Evolutionary conservation across 495 filamentous ascomycete genomes (phyloP).

Genomic region (Aspergillus steynii): DNA sequence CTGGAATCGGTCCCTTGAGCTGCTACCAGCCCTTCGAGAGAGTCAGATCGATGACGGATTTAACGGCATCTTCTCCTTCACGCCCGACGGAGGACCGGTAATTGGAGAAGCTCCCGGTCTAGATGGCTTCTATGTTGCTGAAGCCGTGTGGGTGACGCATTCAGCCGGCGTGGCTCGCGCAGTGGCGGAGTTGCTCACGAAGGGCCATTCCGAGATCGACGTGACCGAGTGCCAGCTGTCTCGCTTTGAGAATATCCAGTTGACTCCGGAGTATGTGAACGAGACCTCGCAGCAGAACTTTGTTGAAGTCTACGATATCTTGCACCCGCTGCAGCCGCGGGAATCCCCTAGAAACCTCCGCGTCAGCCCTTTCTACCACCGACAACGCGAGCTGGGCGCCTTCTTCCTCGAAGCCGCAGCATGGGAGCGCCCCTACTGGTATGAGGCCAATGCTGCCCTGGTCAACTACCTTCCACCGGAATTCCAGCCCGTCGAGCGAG

Average conservation of each 20-base stretch:
- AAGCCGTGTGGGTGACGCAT: constrained; percentile 58
- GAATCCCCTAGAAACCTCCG: constrained; percentile 49
- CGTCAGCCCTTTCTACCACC: constrained; percentile 45
- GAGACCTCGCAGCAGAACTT: constrained; percentile 54
- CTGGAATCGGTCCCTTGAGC: constrained; percentile 44
- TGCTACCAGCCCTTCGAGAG: constrained; percentile 43
- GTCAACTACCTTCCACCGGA: constrained; percentile 40
- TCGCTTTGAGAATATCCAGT: constrained; percentile 51
- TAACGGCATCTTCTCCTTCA: constrained; percentile 56
- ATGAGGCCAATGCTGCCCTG: constrained; percentile 44
- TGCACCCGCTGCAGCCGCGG: constrained; percentile 51
- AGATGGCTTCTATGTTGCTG: constrained; percentile 53
- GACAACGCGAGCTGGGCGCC: constrained; percentile 47
- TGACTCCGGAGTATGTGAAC: constrained; percentile 41
- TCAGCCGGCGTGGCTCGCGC: constrained; percentile 54
- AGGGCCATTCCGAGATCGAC: constrained; percentile 45
- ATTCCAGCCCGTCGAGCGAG: constrained; percentile 46
- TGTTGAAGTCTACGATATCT: constrained; percentile 53
- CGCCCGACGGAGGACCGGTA: constrained; percentile 52
- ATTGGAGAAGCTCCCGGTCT: constrained; percentile 48
- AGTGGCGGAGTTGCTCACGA: constrained; percentile 48
- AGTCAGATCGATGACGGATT: constrained; percentile 50
- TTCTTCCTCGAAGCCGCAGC: constrained; percentile 49
- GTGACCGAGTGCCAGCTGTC: constrained; percentile 49
- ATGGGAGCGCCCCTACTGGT: constrained; percentile 56